Conservation (phyloP, 1,139 yeast species). For the Nematodospora anomalae region DNA sequence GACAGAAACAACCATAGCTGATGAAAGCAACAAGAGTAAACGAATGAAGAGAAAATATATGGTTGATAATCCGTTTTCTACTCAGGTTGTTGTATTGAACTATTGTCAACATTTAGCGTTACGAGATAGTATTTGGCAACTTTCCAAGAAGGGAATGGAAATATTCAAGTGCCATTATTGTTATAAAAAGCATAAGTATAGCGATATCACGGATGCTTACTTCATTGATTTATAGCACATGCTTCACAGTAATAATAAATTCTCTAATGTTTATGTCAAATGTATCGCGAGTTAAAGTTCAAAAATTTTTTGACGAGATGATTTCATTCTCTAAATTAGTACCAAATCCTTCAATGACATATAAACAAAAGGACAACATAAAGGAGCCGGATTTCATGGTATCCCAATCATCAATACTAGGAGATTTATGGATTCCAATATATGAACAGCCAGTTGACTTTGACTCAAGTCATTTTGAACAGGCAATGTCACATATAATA, state of each 20-base stretch:
- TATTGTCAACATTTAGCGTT: constrained; percentile 48
- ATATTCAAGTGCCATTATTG: constrained; percentile 51
- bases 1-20: constrained; percentile 10
- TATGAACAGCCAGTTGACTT: constrained; percentile 48
- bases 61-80: constrained; percentile 16
- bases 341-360: not conserved
- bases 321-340: too few relatives aligned
- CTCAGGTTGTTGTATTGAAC: constrained; percentile 47
- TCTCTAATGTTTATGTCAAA: not conserved
- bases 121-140: constrained; percentile 48
- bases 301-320: not conserved
- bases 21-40: constrained; percentile 20
- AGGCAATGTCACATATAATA: constrained; percentile 79
- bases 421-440: constrained; percentile 66
- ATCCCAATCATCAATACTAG: constrained; percentile 47
- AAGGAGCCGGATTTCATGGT: constrained; percentile 6
- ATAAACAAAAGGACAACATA: not conserved
- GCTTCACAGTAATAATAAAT: constrained; percentile 1
- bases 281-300: not conserved
- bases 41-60: constrained; percentile 18
- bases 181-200: constrained; percentile 45
- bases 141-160: constrained; percentile 43
- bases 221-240: constrained; percentile 39
- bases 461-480: constrained; percentile 56
- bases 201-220: constrained; percentile 45